Evolutionary conservation across 495 filamentous ascomycete genomes (phyloP).

Genomic region (Xylaria grammica): DNA sequence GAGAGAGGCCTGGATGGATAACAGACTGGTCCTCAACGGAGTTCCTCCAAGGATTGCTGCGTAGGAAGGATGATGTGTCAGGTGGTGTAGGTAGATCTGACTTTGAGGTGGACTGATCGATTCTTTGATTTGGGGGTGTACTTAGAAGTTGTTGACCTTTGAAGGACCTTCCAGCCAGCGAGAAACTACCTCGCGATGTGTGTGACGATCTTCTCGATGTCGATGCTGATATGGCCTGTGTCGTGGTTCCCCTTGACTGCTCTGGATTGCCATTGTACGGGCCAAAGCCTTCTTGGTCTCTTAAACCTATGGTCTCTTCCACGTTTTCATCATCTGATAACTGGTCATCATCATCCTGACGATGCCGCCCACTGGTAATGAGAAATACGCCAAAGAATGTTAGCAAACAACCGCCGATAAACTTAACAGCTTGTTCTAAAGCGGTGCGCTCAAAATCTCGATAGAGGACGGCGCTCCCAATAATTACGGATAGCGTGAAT

Average conservation of each 20-base stretch:
- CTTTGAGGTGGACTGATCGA: constrained; percentile 23
- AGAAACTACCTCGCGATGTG: constrained; percentile 44
- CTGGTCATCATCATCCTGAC: constrained; percentile 58
- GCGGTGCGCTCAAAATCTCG: constrained; percentile 88
- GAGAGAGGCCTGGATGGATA: constrained; percentile 37
- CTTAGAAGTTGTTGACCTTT: constrained; percentile 2
- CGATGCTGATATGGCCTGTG: constrained; percentile 26
- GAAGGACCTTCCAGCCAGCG: constrained; percentile 8
- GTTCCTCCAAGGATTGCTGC: constrained; percentile 39
- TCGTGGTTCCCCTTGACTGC: background rate
- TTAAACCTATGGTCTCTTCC: constrained; percentile 56
- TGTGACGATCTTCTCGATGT: constrained; percentile 44
- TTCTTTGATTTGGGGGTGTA: constrained; percentile 28
- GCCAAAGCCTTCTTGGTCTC: constrained; percentile 42
- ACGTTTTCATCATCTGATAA: constrained; percentile 58
- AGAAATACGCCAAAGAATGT: constrained; percentile 95
- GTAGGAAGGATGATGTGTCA: constrained; percentile 38
- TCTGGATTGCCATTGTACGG: constrained; percentile 17
- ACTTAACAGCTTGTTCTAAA: constrained; percentile 72
- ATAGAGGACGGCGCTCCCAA: constrained; percentile 90
- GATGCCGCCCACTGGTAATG: constrained; percentile 74
- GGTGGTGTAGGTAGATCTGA: constrained; percentile 26
- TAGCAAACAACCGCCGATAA: constrained; percentile 83
- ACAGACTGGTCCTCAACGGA: constrained; percentile 22
- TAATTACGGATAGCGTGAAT: constrained; percentile 93